These are phyloP conservation scores for Coemansia sp. DNA, from an alignment of 192 early-diverging fungal genomes.

Conservation along the genomic window DNA sequence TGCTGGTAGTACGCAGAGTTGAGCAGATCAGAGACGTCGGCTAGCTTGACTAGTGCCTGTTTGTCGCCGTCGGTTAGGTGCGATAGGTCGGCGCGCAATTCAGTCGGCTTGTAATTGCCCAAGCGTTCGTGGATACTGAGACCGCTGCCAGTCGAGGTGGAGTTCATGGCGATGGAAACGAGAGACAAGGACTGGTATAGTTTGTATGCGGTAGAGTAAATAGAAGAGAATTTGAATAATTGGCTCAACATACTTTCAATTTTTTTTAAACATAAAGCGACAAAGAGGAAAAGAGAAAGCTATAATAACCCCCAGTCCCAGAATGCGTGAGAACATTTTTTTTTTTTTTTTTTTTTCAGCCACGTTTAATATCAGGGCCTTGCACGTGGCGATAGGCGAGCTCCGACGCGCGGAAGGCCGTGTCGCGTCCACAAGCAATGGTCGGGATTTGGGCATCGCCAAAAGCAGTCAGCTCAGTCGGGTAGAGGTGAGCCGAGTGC, in stretches of 20 bases:
- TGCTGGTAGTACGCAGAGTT: constrained; percentile 67
- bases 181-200: constrained; percentile 21
- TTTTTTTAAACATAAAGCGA: no score
- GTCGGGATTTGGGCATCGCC: constrained; percentile 33
- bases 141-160: neutral
- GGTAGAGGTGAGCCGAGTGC: constrained; percentile 6
- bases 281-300: neutral
- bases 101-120: constrained; percentile 55
- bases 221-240: constrained; percentile 4
- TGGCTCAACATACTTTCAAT: neutral
- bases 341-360: no score
- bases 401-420: constrained; percentile 12
- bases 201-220: constrained; percentile 4
- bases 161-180: neutral
- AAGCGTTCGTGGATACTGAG: constrained; percentile 42
- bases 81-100: constrained; percentile 61
- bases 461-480: constrained; percentile 18
- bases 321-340: neutral
- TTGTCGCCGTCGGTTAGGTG: constrained; percentile 61
- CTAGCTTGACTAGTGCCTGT: constrained; percentile 63
- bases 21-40: constrained; percentile 63
- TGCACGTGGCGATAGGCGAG: neutral
- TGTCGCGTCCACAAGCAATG: constrained; percentile 30
- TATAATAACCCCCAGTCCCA: no score
- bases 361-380: constrained; percentile 7